Base-by-base conservation (phyloP, 2,329 filamentous ascomycete species). In the Pseudopithomyces maydicus region DNA sequence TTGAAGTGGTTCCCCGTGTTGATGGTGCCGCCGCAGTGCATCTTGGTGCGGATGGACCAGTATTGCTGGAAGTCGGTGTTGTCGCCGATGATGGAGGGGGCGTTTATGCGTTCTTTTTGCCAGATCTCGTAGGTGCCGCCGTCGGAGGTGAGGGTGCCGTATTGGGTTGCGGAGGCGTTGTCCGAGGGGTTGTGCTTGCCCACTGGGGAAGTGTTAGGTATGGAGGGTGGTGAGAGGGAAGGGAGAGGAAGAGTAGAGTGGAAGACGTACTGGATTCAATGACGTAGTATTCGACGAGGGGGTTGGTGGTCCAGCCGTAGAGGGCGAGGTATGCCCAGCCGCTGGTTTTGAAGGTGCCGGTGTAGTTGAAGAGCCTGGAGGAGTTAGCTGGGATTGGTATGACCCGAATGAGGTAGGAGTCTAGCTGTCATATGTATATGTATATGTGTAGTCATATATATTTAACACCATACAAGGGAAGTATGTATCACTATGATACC, bases 121-220 rank as follows among this genome's bases (percentile, higher is more conserved):
- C 35, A 36, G 35, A 36, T 36, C 11, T 36, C 35, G 15, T 36
- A 36, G 15, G 35, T 36, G 15, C 35, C 35, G 35, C 35, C 35
- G 35, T 36, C 35, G 14, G 12, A 14, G 11, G 11, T n/a, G 35
- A 36, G 35, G 12, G 35, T 6, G 15, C 35, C 35, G 35, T 36
- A 36, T 36, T 36, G 35, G 11, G 35, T 36, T 3, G 35, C 35
- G 15, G 32, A 44, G 23, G 49, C 55, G 38, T 54, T 54, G 44
- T 54, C 49, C n/a, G 49, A 56, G 12, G 54, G 54, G 42, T 56
- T 56, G 42, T 56, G 54, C 2, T 38, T n/a, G 32, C 54, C 54
- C 54, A 56, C 54, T 56, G 41, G 22, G 23, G 14, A 8, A 29
- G 26, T 4, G 20, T 19, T 7, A 6, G 7, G 11, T 32, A n/a